Base-by-base conservation (phyloP, 768 basidiomycete species). In the Calocybe gangraenosa region DNA sequence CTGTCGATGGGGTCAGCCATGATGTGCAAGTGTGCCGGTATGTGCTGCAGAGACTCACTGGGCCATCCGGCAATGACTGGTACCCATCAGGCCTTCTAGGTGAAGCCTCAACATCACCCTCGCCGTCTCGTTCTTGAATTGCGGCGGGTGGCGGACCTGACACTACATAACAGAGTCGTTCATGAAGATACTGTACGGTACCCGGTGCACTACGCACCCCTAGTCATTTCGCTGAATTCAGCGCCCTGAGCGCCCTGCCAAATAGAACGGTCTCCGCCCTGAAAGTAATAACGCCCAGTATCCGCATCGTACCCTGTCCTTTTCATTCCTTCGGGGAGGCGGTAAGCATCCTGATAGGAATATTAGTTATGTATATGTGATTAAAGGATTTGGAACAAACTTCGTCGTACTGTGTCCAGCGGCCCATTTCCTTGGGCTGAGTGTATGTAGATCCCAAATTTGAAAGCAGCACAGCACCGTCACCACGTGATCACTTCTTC, bases 281-380 rank as follows among this genome's bases (percentile, higher is more conserved):
- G 72, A 65, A 82, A 90, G 58, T 74, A 73, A 66, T 89, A 88
- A 38, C 74, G 67, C 39, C 77, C 74, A 1, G 73, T 71, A 65
- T 90, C 87, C 3, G 81, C 67, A 63, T 91, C 87, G 57, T 89
- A 90, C 9, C 86, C 87, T 46, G 85, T 76, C 25, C 87, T 79
- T 49, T 78, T 67, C 76, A 79, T 74, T 41, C 78, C 78, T 47
- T 72, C 73, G 10, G 78, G 76, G 6, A 79, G 64, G 28, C 76
- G 71, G 58, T 71, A 66, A 40, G 69, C 70, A 53, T 79, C 76
- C 76, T 78, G 40, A 0, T 37, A 53, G 58, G 60, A 18, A 30
- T 47, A 35, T 23, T 32, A 43, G 10, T 36, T n/a, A 4, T 30
- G 31, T 40, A 4, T 40, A 23, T 18, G 20, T 13, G 37, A 23